Evolutionary conservation across 768 basidiomycete genomes (phyloP).

Genomic region (Solioccasus polychromus): DNA sequence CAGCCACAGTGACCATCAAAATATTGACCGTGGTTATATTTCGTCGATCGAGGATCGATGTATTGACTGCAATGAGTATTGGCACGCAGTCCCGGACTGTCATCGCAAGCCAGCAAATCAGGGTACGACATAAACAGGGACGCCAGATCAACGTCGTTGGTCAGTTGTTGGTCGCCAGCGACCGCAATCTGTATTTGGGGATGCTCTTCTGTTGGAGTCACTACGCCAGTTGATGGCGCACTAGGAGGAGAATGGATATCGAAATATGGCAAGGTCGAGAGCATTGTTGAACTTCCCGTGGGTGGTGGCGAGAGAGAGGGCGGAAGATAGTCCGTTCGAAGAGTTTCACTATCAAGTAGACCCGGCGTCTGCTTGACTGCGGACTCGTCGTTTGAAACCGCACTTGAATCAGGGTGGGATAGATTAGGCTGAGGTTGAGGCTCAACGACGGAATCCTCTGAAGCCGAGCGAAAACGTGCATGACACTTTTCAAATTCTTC

Average conservation of each 20-base stretch:
- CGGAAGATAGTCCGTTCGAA: constrained; percentile 26
- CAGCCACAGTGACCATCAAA: constrained; percentile 52
- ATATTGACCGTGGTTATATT: constrained; percentile 11
- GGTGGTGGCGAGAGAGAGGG: constrained; percentile 30
- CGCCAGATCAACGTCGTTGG: constrained; percentile 41
- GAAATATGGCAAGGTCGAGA: constrained; percentile 13
- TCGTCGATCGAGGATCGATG: constrained; percentile 9
- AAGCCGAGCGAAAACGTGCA: constrained; percentile 16
- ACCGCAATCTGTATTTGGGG: constrained; percentile 30
- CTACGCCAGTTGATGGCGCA: constrained; percentile 32
- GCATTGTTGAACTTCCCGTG: constrained; percentile 27
- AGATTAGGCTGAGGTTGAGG: constrained; percentile 2
- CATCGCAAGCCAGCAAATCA: constrained; percentile 16
- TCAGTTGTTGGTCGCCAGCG: constrained; percentile 23
- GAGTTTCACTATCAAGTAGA: constrained; percentile 5
- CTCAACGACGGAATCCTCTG: constrained; percentile 11
- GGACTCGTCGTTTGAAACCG: constrained; percentile 5
- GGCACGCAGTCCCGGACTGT: constrained; percentile 7
- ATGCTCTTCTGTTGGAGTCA: constrained; percentile 48
- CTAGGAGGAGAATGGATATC: constrained; percentile 24
- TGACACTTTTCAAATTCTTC: constrained; percentile 29
- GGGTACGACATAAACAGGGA: constrained; percentile 40
- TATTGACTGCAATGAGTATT: not conserved
- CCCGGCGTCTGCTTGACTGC: not conserved
- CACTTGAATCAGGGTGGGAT: constrained; percentile 1